A percentile compares a stretch with the other conserved stretches of the same genome.
phyloP scores from a whole-genome alignment of 1,284 basidiomycete species.

The Cutaneotrichosporon spelunceum region DNA sequence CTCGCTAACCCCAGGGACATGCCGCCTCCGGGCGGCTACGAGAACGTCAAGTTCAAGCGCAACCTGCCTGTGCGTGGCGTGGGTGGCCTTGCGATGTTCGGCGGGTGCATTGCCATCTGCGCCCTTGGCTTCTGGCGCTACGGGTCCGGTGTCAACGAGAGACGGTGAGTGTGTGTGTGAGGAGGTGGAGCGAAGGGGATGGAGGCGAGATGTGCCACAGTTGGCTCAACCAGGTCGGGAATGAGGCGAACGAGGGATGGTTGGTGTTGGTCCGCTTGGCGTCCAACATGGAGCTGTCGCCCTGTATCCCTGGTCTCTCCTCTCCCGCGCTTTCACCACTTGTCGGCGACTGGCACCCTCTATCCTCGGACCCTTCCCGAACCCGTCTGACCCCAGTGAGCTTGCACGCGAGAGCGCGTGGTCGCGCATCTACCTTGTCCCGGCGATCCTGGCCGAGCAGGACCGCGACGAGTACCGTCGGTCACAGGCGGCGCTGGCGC shows the following conservation, averaged over 20 bases:
- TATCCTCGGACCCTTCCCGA: no score
- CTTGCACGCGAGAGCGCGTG: constrained; percentile 88
- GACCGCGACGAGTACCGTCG: constrained; percentile 88
- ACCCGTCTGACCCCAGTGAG: constrained; percentile 64
- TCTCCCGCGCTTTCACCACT: not conserved
- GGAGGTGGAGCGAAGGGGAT: not conserved
- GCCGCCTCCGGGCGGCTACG: constrained; percentile 91
- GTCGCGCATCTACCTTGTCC: constrained; percentile 93
- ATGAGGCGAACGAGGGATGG: not conserved
- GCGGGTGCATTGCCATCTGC: constrained; percentile 77
- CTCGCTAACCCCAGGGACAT: constrained; percentile 69
- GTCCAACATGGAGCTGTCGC: no score
- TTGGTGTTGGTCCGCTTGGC: no score
- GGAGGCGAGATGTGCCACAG: not conserved
- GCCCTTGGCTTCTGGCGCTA: constrained; percentile 90
- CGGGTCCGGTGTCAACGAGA: constrained; percentile 85
- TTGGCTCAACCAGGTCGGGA: no score
- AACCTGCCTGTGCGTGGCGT: constrained; percentile 92
- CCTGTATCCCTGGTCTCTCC: not conserved
- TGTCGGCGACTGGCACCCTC: no score
- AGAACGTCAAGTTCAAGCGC: constrained; percentile 89
- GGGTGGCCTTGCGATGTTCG: constrained; percentile 80
- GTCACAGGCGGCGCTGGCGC: constrained; percentile 68
- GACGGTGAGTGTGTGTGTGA: constrained; percentile 65
- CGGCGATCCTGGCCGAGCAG: constrained; percentile 84